Percentiles rank a stretch among this genome's conserved stretches.
Evolutionary conservation across 345 rosid species (phyloP).

Genomic region (Moringa oleifera): DNA sequence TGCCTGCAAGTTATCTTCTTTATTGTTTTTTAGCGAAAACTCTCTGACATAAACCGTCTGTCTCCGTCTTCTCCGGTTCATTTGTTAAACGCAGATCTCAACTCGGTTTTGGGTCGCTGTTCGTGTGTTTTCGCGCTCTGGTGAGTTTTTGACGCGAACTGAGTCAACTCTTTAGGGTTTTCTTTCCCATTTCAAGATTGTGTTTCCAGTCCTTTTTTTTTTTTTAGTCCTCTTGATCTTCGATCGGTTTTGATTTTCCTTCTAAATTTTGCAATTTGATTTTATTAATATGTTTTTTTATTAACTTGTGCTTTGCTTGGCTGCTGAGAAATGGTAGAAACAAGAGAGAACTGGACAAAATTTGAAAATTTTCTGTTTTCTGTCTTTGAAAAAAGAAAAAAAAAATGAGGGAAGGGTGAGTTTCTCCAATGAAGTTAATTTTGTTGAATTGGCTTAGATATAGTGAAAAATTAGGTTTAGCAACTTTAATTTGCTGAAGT

Average conservation of each 20-base stretch:
- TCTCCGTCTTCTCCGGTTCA: not conserved
- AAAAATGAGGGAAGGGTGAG: no score
- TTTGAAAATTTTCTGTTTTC: not conserved
- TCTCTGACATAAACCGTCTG: conserved; percentile 3
- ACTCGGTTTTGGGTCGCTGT: not conserved
- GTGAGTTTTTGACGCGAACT: conserved; percentile 29
- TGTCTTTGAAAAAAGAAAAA: no score
- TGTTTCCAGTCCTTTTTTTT: not conserved
- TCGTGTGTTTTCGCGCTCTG: conserved; percentile 13
- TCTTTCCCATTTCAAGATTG: not conserved
- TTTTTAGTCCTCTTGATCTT: conserved; percentile 4
- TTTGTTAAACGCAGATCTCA: conserved; percentile 28
- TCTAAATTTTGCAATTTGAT: not conserved
- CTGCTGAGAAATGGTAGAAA: conserved; percentile 21
- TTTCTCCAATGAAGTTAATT: conserved; percentile 6
- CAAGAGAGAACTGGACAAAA: not conserved
- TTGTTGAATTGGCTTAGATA: not conserved
- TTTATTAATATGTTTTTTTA: not conserved
- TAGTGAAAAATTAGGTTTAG: not conserved
- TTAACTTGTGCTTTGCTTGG: conserved; percentile 7
- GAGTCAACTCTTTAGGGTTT: conserved; percentile 41
- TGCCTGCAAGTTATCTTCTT: conserved; percentile 16
- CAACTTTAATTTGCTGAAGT: not conserved
- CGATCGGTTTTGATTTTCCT: not conserved
- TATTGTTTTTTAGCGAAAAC: conserved; percentile 11